Evolutionary conservation across 176 grass and related monocot genomes (phyloP).

Genomic region (Echinochloa phyllopogon): DNA sequence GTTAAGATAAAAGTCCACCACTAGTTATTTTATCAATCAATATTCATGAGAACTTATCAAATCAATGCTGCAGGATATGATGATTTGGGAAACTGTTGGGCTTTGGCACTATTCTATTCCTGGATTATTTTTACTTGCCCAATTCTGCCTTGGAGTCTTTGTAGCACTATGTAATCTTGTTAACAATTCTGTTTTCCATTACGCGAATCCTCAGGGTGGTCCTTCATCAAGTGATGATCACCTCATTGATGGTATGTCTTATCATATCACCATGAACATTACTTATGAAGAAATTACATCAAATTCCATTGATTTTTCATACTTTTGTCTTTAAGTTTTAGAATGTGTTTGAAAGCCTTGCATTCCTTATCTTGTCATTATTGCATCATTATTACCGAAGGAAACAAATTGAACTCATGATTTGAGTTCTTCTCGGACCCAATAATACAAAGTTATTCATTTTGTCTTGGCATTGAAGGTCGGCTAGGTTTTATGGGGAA

Average conservation of each 20-base stretch:
- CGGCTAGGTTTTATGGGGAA: neutral
- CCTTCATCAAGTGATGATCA: conserved; percentile 80
- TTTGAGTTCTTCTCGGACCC: neutral
- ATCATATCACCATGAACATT: conserved; percentile 4
- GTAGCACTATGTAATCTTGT: conserved; percentile 97
- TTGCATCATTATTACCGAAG: neutral
- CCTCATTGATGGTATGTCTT: conserved; percentile 70
- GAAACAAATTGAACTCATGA: conserved; percentile 1
- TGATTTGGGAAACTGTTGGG: conserved; percentile 98
- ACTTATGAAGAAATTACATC: conserved; percentile 23
- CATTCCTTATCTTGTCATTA: neutral
- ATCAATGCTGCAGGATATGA: conserved; percentile 81
- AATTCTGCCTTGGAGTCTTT: conserved; percentile 96
- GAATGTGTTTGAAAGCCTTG: neutral
- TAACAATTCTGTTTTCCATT: conserved; percentile 94
- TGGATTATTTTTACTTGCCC: conserved; percentile 93
- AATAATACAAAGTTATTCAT: neutral
- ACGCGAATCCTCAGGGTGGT: conserved; percentile 58
- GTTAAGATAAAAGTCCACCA: conserved; percentile 40
- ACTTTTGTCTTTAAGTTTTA: neutral
- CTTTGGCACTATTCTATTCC: conserved; percentile 99
- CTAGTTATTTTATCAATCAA: conserved; percentile 22
- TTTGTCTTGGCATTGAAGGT: neutral
- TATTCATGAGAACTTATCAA: conserved; percentile 35
- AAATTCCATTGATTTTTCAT: conserved; percentile 9